Base-by-base conservation (phyloP, 2,329 filamentous ascomycete species). In the Ophiocordyceps unilateralis region DNA sequence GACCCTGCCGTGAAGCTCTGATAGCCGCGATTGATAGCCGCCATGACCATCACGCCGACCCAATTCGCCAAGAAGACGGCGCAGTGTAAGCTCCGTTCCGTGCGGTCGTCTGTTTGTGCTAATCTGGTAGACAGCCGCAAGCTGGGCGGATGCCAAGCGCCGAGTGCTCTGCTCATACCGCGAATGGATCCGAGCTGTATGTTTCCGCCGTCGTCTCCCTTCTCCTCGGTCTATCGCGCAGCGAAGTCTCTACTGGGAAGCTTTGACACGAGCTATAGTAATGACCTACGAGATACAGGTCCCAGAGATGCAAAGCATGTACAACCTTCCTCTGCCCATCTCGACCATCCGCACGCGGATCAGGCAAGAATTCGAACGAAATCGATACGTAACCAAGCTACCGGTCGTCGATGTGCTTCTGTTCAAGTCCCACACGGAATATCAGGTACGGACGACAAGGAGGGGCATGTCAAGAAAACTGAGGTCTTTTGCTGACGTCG, bases 221-320 rank as follows among this genome's bases (percentile, higher is more conserved):
- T 23, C 24, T 12, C 20, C 5, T 22, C 37, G 20, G 14, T 22
- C 2, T 5, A 15, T 15, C n/a, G 21, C 7, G 12, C 20, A 23
- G 6, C 21, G 14, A 11, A 19, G 5, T 37, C 15, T 21, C 20
- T 20, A n/a, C n/a, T n/a, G n/a, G n/a, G n/a, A n/a, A 17, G 9
- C n/a, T 37, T 37, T 11, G 10, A 37, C 19, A 37, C 11, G 15
- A 19, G 1, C 2, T 3, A 17, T 37, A 5, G 12, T 11, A 37
- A 37, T 17, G 24, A n/a, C 9, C 12, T 15, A 30, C 14, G 3
- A 19, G 2, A 4, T 19, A 15, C 60, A 98, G 91, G 87, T 87
- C 36, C 89, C 91, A 47, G 88, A 96, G 62, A 89, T 98, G 58
- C 91, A 96, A 65, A 83, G 78, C 48, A 94, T 96, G 86, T 98